These are phyloP conservation scores for Suillus subalutaceus DNA, from an alignment of 768 basidiomycete genomes.

Conservation along the genomic window DNA sequence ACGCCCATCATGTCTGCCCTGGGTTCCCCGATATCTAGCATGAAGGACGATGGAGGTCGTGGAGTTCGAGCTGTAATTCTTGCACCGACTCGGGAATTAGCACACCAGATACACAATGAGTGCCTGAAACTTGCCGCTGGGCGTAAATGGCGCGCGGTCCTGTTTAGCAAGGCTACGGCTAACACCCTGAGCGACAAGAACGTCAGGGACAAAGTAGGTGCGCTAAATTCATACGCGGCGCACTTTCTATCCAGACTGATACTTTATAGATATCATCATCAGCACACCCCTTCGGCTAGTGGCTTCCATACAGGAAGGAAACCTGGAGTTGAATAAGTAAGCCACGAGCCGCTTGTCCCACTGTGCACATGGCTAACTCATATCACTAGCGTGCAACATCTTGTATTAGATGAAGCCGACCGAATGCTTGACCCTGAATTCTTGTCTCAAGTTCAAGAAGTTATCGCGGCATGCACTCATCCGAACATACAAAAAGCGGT, in stretches of 20 bases:
- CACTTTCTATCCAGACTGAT: constrained; percentile 3
- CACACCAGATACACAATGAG: constrained; percentile 93
- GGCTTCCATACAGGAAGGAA: constrained; percentile 70
- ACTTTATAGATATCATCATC: constrained; percentile 76
- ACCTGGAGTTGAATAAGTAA: constrained; percentile 73
- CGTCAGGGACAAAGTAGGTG: constrained; percentile 77
- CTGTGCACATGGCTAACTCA: constrained; percentile 11
- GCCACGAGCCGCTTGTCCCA: constrained; percentile 27
- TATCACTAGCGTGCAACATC: constrained; percentile 70
- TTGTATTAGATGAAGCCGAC: constrained; percentile 91
- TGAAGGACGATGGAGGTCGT: constrained; percentile 44
- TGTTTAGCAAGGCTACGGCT: constrained; percentile 91
- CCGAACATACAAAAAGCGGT: constrained; percentile 79
- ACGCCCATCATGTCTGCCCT: constrained; percentile 76
- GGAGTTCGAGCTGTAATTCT: constrained; percentile 82
- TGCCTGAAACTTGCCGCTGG: constrained; percentile 80
- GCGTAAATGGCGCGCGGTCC: constrained; percentile 77
- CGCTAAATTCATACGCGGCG: constrained; percentile 30
- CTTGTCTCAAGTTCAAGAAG: constrained; percentile 84
- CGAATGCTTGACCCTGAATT: constrained; percentile 91
- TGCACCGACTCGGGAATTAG: constrained; percentile 94
- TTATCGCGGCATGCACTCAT: constrained; percentile 76
- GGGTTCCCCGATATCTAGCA: constrained; percentile 53
- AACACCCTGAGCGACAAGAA: constrained; percentile 73
- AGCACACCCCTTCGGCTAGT: constrained; percentile 92